Evolutionary conservation across 2,329 filamentous ascomycete species (phyloP).

Genomic region (Cadophora sp.): DNA sequence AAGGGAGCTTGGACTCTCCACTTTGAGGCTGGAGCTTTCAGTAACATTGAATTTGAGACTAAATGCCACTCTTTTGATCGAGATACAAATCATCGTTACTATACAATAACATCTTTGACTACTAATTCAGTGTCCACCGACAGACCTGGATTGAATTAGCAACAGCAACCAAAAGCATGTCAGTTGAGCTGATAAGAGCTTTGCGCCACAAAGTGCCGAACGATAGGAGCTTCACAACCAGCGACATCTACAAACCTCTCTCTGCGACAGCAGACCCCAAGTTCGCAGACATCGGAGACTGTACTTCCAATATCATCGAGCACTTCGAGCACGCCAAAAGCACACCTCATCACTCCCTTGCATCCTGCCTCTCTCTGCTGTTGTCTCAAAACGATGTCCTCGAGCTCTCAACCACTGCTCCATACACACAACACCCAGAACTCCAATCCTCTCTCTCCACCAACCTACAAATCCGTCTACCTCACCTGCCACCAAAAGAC

Average conservation of each 20-base stretch:
- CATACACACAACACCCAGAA: neutral
- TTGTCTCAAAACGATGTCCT: slow-evolving; percentile 30
- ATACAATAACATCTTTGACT: neutral
- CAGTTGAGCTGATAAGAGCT: slow-evolving; percentile 27
- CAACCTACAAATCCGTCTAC: slow-evolving; percentile 22
- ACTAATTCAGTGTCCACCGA: neutral
- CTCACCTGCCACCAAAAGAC: slow-evolving; percentile 26
- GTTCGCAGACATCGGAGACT: neutral
- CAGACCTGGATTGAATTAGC: neutral
- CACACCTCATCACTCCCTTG: neutral
- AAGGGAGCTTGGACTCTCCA: neutral
- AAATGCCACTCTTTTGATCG: neutral
- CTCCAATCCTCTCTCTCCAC: slow-evolving; percentile 15
- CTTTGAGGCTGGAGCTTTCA: neutral
- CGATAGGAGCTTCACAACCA: slow-evolving; percentile 17
- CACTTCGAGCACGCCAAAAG: neutral
- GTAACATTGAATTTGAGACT: neutral
- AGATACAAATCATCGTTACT: neutral
- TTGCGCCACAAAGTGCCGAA: slow-evolving; percentile 23
- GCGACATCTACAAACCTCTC: neutral
- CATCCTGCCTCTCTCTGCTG: slow-evolving; percentile 4
- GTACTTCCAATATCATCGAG: neutral
- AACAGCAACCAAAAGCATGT: slow-evolving; percentile 16
- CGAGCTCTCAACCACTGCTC: slow-evolving; percentile 9
- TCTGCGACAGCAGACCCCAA: neutral